Evolutionary conservation across 768 basidiomycete genomes (phyloP), one percentile per base, ranked within the genome.

Genomic region (Hydnum rufescens): DNA sequence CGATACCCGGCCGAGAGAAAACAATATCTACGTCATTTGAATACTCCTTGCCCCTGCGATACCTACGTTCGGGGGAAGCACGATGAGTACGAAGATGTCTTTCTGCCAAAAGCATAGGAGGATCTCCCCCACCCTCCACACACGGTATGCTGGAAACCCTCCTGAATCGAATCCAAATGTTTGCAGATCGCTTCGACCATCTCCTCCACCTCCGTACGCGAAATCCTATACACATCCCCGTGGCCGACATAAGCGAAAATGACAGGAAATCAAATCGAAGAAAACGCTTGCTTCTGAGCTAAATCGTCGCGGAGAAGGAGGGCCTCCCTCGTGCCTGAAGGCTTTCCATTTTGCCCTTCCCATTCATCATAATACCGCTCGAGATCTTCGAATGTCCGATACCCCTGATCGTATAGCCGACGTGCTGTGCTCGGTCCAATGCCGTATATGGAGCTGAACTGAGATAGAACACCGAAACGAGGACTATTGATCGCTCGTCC

Each of bases 1-100:
- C 61, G 62, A 64, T 28, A 60, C 67, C 71, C 0, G 74, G 68
- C 60, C 90, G 84, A 32, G 79, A 82, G 61, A 93, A 81, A 1
- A 95, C 75, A 53, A 96, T 82, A 60, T 96, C 90, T 29, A 89
- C 78, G 61, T 95, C 90, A 59, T 82, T 85, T 60, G 81, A 85
- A 55, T 76, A 65, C 2, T 66, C 60, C 62, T 93, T 93, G 1
- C 90, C 90, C 52, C 90, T 68, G 28, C 92, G 76, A 65, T 90
- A 86, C 3, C 88, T 89, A 52, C 4, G 22, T 5, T 42, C 39
- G 39, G 13, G 25, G n/a, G n/a, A n/a, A n/a, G n/a, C n/a, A n/a
- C n/a, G n/a, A n/a, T n/a, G n/a, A n/a, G 26, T 47, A 47, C 1
- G 13, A 25, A 13, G 13, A 47, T 26, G 13, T 13, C 13, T 47